These are phyloP conservation scores for Fomes fomentarius DNA, from an alignment of 1,284 basidiomycete genomes.

Conservation along the genomic window DNA sequence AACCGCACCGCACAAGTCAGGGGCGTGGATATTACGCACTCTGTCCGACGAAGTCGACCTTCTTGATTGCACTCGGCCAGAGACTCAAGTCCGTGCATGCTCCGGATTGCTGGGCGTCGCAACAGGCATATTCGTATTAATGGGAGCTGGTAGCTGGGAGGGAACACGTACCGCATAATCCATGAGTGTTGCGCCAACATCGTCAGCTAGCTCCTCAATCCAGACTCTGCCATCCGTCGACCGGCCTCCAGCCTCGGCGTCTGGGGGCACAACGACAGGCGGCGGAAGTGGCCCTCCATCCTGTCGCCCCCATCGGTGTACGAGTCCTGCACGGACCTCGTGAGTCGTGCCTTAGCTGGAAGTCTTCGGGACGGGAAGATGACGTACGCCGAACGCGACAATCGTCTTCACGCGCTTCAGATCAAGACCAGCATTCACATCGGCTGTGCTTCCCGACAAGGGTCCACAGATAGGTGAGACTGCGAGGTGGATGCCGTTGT, in stretches of 20 bases:
- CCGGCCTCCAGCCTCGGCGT: constrained; percentile 36
- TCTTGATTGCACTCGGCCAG: constrained; percentile 32
- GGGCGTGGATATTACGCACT: constrained; percentile 21
- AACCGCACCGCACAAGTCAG: neutral
- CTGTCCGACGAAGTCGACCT: constrained; percentile 39
- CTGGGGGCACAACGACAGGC: constrained; percentile 34
- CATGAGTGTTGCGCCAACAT: constrained; percentile 38
- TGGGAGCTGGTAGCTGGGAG: rapidly evolving
- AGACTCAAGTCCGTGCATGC: constrained; percentile 40
- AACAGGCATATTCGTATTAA: too few relatives aligned
- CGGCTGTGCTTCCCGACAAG: constrained; percentile 35
- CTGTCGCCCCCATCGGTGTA: constrained; percentile 39
- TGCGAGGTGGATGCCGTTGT: constrained; percentile 39
- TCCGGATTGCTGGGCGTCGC: constrained; percentile 33
- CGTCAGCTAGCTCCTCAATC: constrained; percentile 38
- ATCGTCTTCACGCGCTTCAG: constrained; percentile 38
- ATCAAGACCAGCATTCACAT: constrained; percentile 41
- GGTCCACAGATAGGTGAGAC: constrained; percentile 39
- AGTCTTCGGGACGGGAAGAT: too few relatives aligned
- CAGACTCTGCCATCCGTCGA: constrained; percentile 41
- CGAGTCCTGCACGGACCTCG: too few relatives aligned
- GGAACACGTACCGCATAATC: constrained; percentile 45
- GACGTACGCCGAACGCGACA: constrained; percentile 43
- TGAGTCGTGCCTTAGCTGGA: too few relatives aligned
- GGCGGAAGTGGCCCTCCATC: constrained; percentile 37